Base-by-base conservation (phyloP, 2,329 filamentous ascomycete species). In the Sphaerostilbella broomeana region DNA sequence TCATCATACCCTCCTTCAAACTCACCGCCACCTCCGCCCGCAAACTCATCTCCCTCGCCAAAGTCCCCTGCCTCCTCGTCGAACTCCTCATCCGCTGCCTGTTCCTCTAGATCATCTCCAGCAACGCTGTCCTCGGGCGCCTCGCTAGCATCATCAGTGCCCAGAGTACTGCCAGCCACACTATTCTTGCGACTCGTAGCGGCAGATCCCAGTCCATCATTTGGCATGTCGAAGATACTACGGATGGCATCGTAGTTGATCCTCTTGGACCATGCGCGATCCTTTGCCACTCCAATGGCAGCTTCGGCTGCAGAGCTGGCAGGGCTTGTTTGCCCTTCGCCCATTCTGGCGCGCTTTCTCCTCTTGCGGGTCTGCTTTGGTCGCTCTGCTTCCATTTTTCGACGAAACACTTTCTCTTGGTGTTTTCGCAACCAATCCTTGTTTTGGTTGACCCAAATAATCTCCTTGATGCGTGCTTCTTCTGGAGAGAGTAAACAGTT, bases 381-480 rank as follows among this genome's bases (percentile, higher is more conserved):
- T 48, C 60, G 68, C 52, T 63, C 72, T 8, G 70, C 72, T 43
- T 75, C 75, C 46, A 77, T 66, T 60, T 88, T 86, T 43, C 80
- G 76, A 26, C 84, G 77, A 41, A 94, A 82, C 6, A 84, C 72
- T 60, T 92, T 94, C 44, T 85, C 79, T 55, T 95, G 88, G 56
- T 94, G 84, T 34, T 80, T 76, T 7, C 90, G 84, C 26, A 98
- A 71, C 76, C 89, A 98, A 50, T 94, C 87, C 58, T 92, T 88
- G 61, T 98, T 97, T 57, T 89, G 81, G 44, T 90, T 89, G 29
- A 94, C 80, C 92, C 92, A 98, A 37, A 97, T 85, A 44, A 80
- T 79, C 60, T 95, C 89, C 60, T 95, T 97, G 55, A 88, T 77
- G 22, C 75, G 75, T 2, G 81, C 77, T 63, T 97, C 89, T 3